Evolutionary conservation across 768 basidiomycete genomes (phyloP).

Genomic region (Auricularia cornea): DNA sequence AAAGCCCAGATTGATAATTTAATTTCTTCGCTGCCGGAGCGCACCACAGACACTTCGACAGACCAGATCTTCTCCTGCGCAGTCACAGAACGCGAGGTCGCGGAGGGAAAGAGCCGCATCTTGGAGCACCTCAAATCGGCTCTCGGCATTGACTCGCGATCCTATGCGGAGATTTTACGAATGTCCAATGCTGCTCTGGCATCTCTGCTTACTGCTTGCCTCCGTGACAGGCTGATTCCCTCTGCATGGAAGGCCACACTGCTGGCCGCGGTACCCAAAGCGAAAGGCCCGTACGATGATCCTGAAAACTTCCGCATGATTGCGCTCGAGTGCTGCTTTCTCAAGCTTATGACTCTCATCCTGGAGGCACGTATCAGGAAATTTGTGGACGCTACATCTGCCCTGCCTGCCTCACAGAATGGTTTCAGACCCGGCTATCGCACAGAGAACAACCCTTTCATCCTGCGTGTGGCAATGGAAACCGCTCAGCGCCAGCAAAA

Average conservation of each 20-base stretch:
- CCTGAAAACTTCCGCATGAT: constrained; percentile 20
- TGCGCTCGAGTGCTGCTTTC: constrained; percentile 22
- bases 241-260: not conserved
- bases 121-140: not conserved
- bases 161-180: not conserved
- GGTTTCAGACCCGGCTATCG: constrained; percentile 18
- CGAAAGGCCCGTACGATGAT: not conserved
- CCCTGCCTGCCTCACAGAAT: constrained; percentile 20
- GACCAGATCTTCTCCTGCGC: not conserved
- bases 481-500: constrained; percentile 11
- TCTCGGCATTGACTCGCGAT: not conserved
- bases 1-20: not conserved
- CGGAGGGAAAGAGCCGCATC: not conserved
- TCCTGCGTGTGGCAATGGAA: constrained; percentile 16
- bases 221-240: not conserved
- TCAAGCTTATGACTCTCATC: constrained; percentile 18
- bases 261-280: not conserved
- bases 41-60: not conserved
- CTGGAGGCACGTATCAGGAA: constrained; percentile 13
- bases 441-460: constrained; percentile 11
- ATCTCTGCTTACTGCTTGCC: not conserved
- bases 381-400: constrained; percentile 4
- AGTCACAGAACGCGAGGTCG: not conserved
- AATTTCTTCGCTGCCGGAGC: not conserved
- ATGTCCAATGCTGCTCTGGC: not conserved